A percentile compares a stretch with the other conserved stretches of the same genome.
Evolutionary conservation across 2,329 filamentous ascomycete species (phyloP).

Genomic region (Colletotrichum lindemuthianum): DNA sequence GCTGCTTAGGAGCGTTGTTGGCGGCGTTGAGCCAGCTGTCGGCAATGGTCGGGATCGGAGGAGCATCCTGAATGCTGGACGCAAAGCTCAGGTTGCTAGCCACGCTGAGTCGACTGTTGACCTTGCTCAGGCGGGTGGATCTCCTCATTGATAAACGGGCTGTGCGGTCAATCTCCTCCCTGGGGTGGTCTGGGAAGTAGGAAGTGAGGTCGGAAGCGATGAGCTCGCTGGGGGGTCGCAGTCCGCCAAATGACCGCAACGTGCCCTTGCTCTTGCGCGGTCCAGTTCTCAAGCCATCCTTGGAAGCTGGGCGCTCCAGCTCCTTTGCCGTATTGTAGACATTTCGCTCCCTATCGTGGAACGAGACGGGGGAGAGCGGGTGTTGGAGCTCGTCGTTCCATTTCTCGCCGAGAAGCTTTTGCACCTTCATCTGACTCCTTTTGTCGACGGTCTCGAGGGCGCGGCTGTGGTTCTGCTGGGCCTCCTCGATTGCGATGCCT

Average conservation of each 20-base stretch:
- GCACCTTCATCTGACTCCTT: conserved; percentile 86
- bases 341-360: conserved; percentile 75
- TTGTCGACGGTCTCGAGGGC: conserved; percentile 73
- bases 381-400: conserved; percentile 85
- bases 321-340: conserved; percentile 68
- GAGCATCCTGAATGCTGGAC: conserved; percentile 91
- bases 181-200: conserved; percentile 95
- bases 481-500: conserved; percentile 89
- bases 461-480: conserved; percentile 75
- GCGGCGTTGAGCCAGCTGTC: conserved; percentile 85
- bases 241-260: conserved; percentile 86
- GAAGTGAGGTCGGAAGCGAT: conserved; percentile 96
- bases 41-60: conserved; percentile 93
- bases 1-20: conserved; percentile 61
- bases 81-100: conserved; percentile 94
- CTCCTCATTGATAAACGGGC: conserved; percentile 91
- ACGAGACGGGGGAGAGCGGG: conserved; percentile 84
- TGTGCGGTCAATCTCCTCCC: conserved; percentile 94
- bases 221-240: conserved; percentile 93
- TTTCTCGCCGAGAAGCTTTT: conserved; percentile 88
- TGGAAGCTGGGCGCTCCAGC: conserved; percentile 65
- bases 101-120: conserved; percentile 92
- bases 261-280: conserved; percentile 60
- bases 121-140: conserved; percentile 89
- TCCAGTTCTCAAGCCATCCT: conserved; percentile 46